A percentile compares a stretch with the other conserved stretches of the same genome.
phyloP scores from a whole-genome alignment of 2,329 filamentous ascomycete species.

The Pseudogymnoascus sp. region DNA sequence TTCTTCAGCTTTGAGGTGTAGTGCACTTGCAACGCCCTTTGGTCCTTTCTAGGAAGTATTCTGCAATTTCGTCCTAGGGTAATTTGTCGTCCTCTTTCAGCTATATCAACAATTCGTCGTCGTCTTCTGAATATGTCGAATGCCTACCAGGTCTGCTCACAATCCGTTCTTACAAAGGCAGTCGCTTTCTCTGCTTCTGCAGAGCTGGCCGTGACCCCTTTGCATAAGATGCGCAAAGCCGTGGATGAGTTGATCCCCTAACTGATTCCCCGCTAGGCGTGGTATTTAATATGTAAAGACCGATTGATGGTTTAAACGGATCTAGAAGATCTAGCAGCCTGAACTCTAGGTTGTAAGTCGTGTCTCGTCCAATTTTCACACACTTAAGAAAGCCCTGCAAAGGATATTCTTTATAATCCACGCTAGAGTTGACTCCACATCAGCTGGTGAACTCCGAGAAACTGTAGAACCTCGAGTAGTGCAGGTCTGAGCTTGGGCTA shows the following conservation, averaged over 20 bases:
- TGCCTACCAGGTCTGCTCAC: too few species aligned
- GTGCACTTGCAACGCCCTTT: too few species aligned
- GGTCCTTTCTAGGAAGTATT: too few species aligned
- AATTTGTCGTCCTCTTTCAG: too few species aligned
- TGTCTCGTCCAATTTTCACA: not conserved
- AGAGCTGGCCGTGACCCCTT: not conserved
- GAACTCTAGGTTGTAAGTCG: not conserved
- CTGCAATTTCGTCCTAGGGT: too few species aligned
- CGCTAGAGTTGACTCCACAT: not conserved
- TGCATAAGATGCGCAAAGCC: not conserved
- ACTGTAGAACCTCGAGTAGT: too few species aligned
- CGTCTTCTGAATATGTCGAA: too few species aligned
- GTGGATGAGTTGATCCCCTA: not conserved
- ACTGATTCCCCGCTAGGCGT: not conserved
- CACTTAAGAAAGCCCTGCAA: not conserved
- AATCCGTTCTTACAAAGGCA: too few species aligned
- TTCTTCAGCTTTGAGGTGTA: too few species aligned
- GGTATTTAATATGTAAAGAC: not conserved
- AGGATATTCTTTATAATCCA: not conserved
- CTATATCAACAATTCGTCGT: too few species aligned
- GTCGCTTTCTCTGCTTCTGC: not conserved
- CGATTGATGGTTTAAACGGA: not conserved
- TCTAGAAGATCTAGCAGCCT: not conserved
- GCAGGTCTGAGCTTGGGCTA: too few species aligned
- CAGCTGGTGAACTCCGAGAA: too few species aligned